Conservation (phyloP, 2,329 filamentous ascomycete species). For the Apiospora marii region DNA sequence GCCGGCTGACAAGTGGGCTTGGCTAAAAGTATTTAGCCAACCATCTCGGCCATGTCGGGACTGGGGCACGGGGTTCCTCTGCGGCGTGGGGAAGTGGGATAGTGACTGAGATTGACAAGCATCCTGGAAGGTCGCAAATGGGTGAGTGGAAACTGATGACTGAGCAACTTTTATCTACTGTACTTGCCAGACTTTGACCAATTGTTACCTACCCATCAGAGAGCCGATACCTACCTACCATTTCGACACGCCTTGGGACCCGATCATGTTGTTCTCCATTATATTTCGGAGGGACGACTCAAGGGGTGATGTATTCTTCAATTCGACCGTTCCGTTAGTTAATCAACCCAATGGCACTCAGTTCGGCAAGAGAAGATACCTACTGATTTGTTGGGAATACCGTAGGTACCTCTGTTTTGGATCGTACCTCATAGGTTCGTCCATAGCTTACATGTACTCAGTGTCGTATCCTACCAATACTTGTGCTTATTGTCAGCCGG, state of each 20-base stretch:
- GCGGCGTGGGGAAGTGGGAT: slow-evolving; percentile 18
- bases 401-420: too few species aligned
- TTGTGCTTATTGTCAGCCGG: not conserved
- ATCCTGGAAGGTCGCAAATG: not conserved
- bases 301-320: not conserved
- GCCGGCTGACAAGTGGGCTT: slow-evolving; percentile 2
- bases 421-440: too few species aligned
- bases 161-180: not conserved
- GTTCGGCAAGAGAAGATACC: not conserved
- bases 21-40: slow-evolving; percentile 17
- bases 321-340: not conserved
- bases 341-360: not conserved
- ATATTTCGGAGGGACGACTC: slow-evolving; percentile 3
- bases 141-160: slow-evolving; percentile 3
- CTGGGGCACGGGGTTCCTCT: slow-evolving; percentile 8
- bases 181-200: not conserved
- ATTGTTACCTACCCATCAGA: not conserved
- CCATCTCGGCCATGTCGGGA: not conserved
- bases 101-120: not conserved
- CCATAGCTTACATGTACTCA: too few species aligned
- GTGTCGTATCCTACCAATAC: too few species aligned
- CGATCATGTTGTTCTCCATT: not conserved
- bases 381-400: not conserved
- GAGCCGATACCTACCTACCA: not conserved
- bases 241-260: not conserved